Base-by-base conservation (phyloP, 331 rosid genomes). In the Rosa hybrid region DNA sequence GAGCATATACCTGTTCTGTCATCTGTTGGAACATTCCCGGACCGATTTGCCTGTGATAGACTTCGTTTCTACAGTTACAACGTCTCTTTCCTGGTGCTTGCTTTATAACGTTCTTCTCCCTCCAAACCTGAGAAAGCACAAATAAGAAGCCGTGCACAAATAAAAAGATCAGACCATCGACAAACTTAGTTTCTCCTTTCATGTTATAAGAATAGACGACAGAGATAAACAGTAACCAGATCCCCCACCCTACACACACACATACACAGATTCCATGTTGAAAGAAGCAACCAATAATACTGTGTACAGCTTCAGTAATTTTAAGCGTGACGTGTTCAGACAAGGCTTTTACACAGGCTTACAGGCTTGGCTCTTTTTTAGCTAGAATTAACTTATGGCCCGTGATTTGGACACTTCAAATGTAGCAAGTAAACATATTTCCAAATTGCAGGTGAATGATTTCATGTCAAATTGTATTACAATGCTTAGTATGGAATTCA, bases 1-100 rank as follows among this genome's bases (percentile, higher is more conserved):
- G 34, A 65, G 30, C 63, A 64, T 57, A 57, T 86, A 95, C 99
- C 97, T 93, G 92, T 86, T 95, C 99, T 41, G 99, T 93, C 98
- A 95, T 93, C 86, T 95, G 99, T 68, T 95, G 99, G 84, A 88
- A 95, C 99, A 95, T 95, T 76, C 99, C 99, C 20, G 99, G 99
- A 71, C 99, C 99, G 80, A 95, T 93, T 86, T 95, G 99, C 87
- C 85, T 90, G 90, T 95, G 99, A 76, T 95, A 88, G 76, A 95
- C 99, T 90, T 93, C 98, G 69, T 93, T 91, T 87, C 98, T 88
- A 86, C 99, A 95, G 83, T 95, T 95, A 84, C 99, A 95, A 67
- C 92, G 89, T 85, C 99, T 91, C 86, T 93, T 95, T 51, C 99
- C 99, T 42, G 97, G 98, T 78, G 99, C 98, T 42, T 94, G 67